Base-by-base conservation (phyloP, 331 rosid species). In the Quercus phellos region DNA sequence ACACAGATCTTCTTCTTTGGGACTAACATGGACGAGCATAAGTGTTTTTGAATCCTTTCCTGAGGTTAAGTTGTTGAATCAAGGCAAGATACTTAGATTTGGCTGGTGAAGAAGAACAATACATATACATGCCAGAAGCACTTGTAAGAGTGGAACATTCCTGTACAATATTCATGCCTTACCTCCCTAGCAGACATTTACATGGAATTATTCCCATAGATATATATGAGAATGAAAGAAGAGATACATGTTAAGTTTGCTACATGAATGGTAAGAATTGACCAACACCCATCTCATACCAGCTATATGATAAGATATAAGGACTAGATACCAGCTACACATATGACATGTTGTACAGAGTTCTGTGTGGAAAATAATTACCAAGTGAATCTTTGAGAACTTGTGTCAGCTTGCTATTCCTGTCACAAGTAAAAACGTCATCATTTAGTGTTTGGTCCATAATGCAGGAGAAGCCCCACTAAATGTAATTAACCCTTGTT, bases 331-430 rank as follows among this genome's bases (percentile, higher is more conserved):
- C 29, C 34, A 2, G 11, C 43, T 76, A 32, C 53, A 38, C 24
- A 14, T 27, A 63, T 63, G 50, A 38, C 19, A 34, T 55, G n/a
- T 77, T 71, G 30, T 46, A 34, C 35, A 17, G 19, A 27, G 73
- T 35, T 77, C 30, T 24, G 58, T 29, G 77, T 67, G 53, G 74
- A 67, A 71, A 42, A 58, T 24, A 26, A 71, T 75, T 84, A 80
- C 87, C 87, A 22, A 84, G 87, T 61, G 87, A 84, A 21, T 84
- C 87, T 56, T 80, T 80, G 11, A 84, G 87, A 77, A 84, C 84
- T 74, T 68, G 87, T 7, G 87, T 84, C 69, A 84, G 82, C 87
- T 84, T 84, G 87, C 84, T 84, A 79, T 84, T 84, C 84, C 87
- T 84, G 84, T 76, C 68, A 73, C 51, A 72, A 76, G 72, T 61